A percentile compares a stretch with the other conserved stretches of the same genome.
Evolutionary conservation across 306 rosid genomes (phyloP).

Genomic region (Oxytropis ochrocephala): DNA sequence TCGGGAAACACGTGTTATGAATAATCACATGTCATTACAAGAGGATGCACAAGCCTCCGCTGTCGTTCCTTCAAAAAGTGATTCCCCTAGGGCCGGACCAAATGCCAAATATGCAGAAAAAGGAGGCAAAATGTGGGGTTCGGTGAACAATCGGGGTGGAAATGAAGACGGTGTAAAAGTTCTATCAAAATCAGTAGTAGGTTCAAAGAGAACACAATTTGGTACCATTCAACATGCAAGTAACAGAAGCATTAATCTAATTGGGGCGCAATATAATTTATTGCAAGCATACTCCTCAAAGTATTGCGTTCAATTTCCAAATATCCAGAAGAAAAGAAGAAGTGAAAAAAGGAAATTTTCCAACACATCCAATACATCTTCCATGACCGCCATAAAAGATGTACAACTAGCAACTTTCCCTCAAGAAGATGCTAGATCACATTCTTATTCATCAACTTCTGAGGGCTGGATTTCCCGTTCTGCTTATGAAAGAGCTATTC

Average conservation of each 20-base stretch:
- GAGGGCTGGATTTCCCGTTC: conserved; percentile 3
- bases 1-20: conserved; percentile 14
- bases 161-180: too few relatives aligned
- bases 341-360: conserved; percentile 40
- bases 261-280: conserved; percentile 28
- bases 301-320: conserved; percentile 44
- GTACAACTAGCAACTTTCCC: conserved; percentile 11
- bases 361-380: conserved; percentile 18
- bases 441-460: conserved; percentile 25
- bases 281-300: conserved; percentile 26
- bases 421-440: conserved; percentile 22
- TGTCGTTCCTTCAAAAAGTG: conserved; percentile 8
- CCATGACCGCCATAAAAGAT: conserved; percentile 18
- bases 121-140: neutral
- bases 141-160: neutral
- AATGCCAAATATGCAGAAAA: conserved; percentile 12
- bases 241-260: conserved; percentile 28
- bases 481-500: conserved; percentile 9
- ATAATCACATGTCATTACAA: conserved; percentile 16
- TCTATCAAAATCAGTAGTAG: neutral
- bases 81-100: conserved; percentile 1
- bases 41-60: conserved; percentile 18
- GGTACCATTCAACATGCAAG: conserved; percentile 22
- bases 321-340: conserved; percentile 49
- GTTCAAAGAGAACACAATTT: conserved; percentile 36